Conservation (phyloP, 129 eudicot genomes). For the Flaveria ramosissima region DNA sequence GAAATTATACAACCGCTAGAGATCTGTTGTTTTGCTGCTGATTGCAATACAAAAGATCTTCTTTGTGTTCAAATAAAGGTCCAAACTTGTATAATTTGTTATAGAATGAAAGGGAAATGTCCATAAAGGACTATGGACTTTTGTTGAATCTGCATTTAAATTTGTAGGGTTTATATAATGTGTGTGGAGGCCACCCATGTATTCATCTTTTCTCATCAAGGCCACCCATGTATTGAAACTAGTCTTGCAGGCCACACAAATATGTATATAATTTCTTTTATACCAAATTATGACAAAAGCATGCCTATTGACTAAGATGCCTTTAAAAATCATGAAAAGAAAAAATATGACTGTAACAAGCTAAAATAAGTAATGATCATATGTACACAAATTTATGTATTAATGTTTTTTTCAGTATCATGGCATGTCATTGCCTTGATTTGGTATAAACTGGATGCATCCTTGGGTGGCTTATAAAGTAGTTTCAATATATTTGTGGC, state of each 20-base stretch:
- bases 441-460: neutral
- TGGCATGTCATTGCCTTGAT: neutral
- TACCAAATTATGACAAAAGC: neutral
- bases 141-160: neutral
- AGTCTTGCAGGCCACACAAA: neutral
- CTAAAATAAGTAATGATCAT: neutral
- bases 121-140: neutral
- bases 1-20: slow-evolving; percentile 83
- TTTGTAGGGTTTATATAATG: neutral
- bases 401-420: neutral
- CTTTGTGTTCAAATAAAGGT: slow-evolving; percentile 90
- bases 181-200: slow-evolving; percentile 2
- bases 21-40: slow-evolving; percentile 62
- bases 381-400: neutral
- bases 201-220: neutral
- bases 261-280: neutral
- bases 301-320: neutral
- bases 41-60: slow-evolving; percentile 85
- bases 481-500: neutral
- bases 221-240: neutral
- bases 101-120: neutral
- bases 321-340: slow-evolving; percentile 8
- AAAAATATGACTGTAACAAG: neutral
- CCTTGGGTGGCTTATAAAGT: neutral
- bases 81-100: neutral